Evolutionary conservation across 2,329 filamentous ascomycete species (phyloP), one percentile per base, ranked within the genome.

Genomic region (Talaromyces sp.): DNA sequence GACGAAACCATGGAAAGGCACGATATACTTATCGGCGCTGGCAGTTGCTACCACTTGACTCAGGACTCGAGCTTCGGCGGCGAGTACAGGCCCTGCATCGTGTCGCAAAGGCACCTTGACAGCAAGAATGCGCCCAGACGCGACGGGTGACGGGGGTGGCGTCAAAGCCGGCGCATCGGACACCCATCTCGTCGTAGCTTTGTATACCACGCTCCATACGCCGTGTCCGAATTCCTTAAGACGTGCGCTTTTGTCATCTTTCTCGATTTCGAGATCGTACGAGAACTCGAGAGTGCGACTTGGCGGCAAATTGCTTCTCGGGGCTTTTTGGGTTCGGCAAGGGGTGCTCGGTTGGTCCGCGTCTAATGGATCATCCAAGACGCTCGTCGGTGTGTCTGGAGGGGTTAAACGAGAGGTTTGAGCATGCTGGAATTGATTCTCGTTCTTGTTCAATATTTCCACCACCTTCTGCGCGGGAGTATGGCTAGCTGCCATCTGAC

Each of bases 191-290:
- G 71, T 69, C 5, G 64, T 70, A 11, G 78, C 80, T 63, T 75
- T 77, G 67, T 78, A 80, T 19, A 82, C 80, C 19, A 73, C 74
- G 63, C 79, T 81, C 79, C 79, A 81, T 19, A 73, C 78, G 27
- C 80, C 80, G 42, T 71, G 72, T 27, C 79, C 80, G 58, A 77
- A 80, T 58, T 78, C 73, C 19, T 76, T 57, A 8, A 67, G 70
- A 15, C 66, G 67, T 17, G 71, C 72, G n/a, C 65, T 62, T 1
- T 59, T 47, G 57, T 73, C 71, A 55, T 60, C 64, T 7, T 49
- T 62, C 22, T 69, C 69, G 19, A 73, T 65, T 55, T 77, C 71
- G 11, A 78, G 57, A n/a, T 72, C 70, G 13, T 72, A 70, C 3
- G 66, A 60, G 55, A 77, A 77, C 27, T 70, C 68, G 11, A 69